Evolutionary conservation across 1,284 basidiomycete species (phyloP).

Genomic region (Cronartium quercuum): DNA sequence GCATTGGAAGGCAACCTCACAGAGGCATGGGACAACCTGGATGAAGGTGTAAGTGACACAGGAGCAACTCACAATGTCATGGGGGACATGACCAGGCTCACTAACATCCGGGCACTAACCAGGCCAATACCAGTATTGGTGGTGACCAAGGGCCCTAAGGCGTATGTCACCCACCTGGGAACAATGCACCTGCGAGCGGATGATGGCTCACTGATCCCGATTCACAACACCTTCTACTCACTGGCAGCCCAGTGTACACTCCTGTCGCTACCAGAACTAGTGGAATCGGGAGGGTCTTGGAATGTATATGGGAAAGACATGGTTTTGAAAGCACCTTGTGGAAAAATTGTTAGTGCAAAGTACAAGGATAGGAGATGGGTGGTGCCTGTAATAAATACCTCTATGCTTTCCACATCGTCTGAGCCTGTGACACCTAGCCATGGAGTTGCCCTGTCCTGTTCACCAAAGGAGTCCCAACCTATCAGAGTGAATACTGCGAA

Average conservation of each 20-base stretch:
- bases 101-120: background rate
- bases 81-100: background rate
- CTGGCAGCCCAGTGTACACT: background rate
- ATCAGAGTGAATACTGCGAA: too few species aligned
- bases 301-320: background rate
- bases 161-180: background rate
- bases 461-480: too few species aligned
- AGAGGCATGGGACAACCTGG: background rate
- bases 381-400: background rate
- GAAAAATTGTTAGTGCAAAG: background rate
- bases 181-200: background rate
- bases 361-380: background rate
- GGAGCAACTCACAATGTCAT: conserved; percentile 18
- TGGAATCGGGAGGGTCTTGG: background rate
- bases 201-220: background rate
- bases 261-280: background rate
- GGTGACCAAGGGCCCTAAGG: background rate
- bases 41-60: background rate
- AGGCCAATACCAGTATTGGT: background rate
- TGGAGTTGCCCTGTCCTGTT: too few species aligned
- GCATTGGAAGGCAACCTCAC: background rate
- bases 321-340: background rate
- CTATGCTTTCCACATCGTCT: too few species aligned
- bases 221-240: background rate
- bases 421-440: too few species aligned